A percentile compares a stretch with the other conserved stretches of the same genome.
Evolutionary conservation across 441 rosid species (phyloP).

Genomic region (Pelargonium cotyledonis): DNA sequence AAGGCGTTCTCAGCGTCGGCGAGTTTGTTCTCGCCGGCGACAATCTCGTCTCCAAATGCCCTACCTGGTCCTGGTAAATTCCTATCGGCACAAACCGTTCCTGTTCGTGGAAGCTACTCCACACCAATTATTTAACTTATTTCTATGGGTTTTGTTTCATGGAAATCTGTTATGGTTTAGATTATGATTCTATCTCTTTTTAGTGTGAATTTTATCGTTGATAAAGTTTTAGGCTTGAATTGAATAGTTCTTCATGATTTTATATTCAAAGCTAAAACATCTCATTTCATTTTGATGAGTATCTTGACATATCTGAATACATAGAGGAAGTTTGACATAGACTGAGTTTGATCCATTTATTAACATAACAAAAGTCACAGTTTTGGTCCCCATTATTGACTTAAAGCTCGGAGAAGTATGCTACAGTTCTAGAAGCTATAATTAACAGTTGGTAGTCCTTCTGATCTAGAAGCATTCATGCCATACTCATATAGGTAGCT

Average conservation of each 20-base stretch:
- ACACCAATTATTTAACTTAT: neutral
- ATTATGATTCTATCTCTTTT: neutral
- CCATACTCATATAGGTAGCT: neutral
- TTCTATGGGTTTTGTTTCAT: neutral
- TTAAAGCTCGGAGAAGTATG: neutral
- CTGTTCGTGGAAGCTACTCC: neutral
- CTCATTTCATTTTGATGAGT: neutral
- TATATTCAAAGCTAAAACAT: neutral
- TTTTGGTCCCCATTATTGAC: neutral
- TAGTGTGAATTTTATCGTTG: neutral
- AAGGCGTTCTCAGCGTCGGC: conserved; percentile 93
- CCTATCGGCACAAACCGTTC: neutral
- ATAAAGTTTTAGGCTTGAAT: neutral
- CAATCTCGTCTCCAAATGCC: conserved; percentile 96
- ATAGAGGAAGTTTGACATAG: neutral
- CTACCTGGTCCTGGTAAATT: conserved; percentile 95
- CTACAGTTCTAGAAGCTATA: neutral
- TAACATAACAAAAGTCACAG: neutral
- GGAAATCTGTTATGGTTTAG: neutral
- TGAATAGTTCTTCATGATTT: neutral
- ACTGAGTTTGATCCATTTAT: neutral
- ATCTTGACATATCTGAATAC: conserved; percentile 2
- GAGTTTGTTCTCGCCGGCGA: conserved; percentile 93
- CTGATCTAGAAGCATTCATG: neutral
- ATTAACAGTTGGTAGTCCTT: neutral